Evolutionary conservation across 129 eudicot species (phyloP), one percentile per base, ranked within the genome.

Genomic region (Cynara cardunculus): DNA sequence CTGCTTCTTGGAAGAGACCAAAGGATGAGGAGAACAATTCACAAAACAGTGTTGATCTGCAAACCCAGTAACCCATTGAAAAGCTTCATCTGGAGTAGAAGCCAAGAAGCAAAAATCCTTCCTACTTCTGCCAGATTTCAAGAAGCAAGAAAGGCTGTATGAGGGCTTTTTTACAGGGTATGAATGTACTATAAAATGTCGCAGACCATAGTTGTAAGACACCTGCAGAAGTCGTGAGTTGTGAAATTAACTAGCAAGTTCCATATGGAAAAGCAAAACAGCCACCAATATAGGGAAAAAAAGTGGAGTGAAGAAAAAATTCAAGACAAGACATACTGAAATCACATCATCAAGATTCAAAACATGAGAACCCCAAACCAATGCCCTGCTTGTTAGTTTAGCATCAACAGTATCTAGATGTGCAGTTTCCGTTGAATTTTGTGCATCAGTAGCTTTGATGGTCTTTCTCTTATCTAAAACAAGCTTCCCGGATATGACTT

Each of bases 41-140:
- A 95, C 91, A 88, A 80, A 90, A 84, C 99, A 95, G 74, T 95
- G 92, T 77, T 87, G 99, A 90, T 95, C 99, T 25, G 99, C 97
- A 90, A 95, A 92, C 27, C 91, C 91, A 72, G 89, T 85, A 69
- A 95, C 99, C 99, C 99, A 95, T 35, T 89, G 94, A 80, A 84
- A 76, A 46, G 99, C 97, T 73, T 95, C 97, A 3, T 95, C 99
- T 28, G 91, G 32, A 44, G 90, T 92, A 37, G 97, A 76, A 72
- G 99, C 96, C 82, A 95, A 72, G 77, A 95, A 95, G 82, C 96
- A 90, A 35, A 83, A 90, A 80, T 95, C 99, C 44, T 92, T 95
- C 76, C 89, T 88, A 81, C 88, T 87, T 89, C 99, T 90, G 67
- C 90, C 88, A 71, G 89, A 78, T 90, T 89, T 95, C 75, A 83